Evolutionary conservation across 345 rosid genomes (phyloP).

Genomic region (Populus deltoides): DNA sequence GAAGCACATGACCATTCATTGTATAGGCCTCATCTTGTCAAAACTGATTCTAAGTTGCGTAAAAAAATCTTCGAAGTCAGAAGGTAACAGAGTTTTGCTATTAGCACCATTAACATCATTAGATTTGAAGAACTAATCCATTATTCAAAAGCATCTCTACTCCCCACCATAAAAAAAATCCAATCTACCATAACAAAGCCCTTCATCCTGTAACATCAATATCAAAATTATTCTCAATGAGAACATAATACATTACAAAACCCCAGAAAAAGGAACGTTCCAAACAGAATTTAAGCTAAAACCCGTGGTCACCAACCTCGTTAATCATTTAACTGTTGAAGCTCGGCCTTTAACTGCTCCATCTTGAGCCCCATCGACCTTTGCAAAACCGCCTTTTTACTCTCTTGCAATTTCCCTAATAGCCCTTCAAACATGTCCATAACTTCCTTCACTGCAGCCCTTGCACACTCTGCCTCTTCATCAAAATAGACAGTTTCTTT

Average conservation of each 20-base stretch:
- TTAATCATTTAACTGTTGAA: constrained; percentile 75
- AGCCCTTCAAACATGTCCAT: constrained; percentile 60
- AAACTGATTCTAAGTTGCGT: background rate
- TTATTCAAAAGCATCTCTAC: constrained; percentile 4
- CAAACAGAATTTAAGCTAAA: background rate
- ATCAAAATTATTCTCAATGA: background rate
- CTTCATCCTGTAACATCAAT: background rate
- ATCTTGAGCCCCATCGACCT: constrained; percentile 97
- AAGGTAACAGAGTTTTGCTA: background rate
- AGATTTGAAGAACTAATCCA: background rate
- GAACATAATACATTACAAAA: background rate
- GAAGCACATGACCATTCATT: background rate
- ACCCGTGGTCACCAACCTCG: constrained; percentile 21
- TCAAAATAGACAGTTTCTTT: constrained; percentile 91
- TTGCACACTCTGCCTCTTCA: constrained; percentile 90
- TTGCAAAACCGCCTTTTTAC: constrained; percentile 55
- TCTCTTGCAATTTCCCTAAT: constrained; percentile 55
- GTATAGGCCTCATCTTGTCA: background rate
- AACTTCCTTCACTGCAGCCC: constrained; percentile 68
- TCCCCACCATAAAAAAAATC: background rate
- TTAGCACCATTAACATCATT: background rate
- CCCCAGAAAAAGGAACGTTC: background rate
- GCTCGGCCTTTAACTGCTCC: constrained; percentile 93
- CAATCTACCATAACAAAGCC: background rate
- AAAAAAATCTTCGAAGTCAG: background rate